Percentiles rank a stretch among this genome's conserved stretches.
Conservation (phyloP, 2,329 filamentous ascomycete genomes). For the Verticillium klebahnii region DNA sequence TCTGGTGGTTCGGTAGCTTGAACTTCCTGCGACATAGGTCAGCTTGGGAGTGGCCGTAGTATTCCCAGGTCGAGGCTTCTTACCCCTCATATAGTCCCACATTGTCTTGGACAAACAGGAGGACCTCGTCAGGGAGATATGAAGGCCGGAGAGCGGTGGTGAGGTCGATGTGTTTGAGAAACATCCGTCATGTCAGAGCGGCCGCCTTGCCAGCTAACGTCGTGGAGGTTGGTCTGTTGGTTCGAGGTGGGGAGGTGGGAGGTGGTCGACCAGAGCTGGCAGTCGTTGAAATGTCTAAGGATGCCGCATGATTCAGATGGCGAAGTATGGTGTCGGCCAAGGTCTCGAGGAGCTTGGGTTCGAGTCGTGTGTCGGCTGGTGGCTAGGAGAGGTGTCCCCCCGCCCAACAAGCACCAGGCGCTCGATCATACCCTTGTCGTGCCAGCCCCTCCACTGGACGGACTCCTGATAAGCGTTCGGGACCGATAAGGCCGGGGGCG, state of each 20-base stretch:
- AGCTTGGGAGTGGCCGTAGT: not conserved
- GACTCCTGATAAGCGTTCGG: not conserved
- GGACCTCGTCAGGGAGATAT: conserved; percentile 86
- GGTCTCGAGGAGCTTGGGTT: not conserved
- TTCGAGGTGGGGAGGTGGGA: too few species aligned
- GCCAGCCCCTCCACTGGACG: not conserved
- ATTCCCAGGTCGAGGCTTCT: conserved; percentile 26
- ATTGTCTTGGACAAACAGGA: conserved; percentile 95
- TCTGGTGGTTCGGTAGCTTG: conserved; percentile 90
- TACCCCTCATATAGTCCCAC: conserved; percentile 97
- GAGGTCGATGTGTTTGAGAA: conserved; percentile 90
- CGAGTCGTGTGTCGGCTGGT: not conserved
- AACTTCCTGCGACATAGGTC: conserved; percentile 63
- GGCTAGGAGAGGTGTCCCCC: conserved; percentile 23
- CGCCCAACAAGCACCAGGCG: conserved; percentile 23
- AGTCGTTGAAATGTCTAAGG: not conserved
- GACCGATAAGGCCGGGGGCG: too few species aligned
- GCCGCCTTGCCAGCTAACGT: not conserved
- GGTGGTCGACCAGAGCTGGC: not conserved
- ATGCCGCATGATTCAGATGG: not conserved
- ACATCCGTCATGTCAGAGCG: conserved; percentile 71
- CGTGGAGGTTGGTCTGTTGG: not conserved
- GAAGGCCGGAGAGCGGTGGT: conserved; percentile 93
- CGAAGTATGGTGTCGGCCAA: not conserved
- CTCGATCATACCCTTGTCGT: not conserved